Base-by-base conservation (phyloP, 345 rosid species). In the Gossypium raimondii region DNA sequence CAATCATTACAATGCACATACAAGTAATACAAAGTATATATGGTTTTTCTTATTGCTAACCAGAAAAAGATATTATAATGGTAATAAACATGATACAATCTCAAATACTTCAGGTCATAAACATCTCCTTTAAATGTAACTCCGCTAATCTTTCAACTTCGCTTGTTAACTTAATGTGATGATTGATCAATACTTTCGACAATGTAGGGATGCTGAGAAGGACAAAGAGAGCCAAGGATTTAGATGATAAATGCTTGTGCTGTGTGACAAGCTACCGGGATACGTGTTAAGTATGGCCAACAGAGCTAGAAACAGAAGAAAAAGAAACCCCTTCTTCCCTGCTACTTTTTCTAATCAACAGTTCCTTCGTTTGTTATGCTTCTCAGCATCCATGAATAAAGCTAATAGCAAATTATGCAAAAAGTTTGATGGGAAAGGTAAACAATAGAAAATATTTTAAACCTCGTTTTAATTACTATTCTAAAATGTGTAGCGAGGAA, bases 331-430 rank as follows among this genome's bases (percentile, higher is more conserved):
- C 7, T 34, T 70, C 43, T 29, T 13, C 8, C 69, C 34, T 57
- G 24, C 66, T 27, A 34, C 12, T 60, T 62, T 83, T 80, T 73
- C 70, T 52, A 72, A 77, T 78, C 73, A 69, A 76, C 62, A 45
- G 75, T 52, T 74, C 67, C 64, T 20, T 65, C 52, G 52, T 51
- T 29, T 57, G 24, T 66, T 78, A 18, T 16, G 45, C 44, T 48
- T 6, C 16, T 76, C 72, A 55, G 27, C 65, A 50, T 62, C 57
- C 63, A 44, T 29, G 73, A 57, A 7, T 4, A 43, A 44, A 44
- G 64, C 44, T 2, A 48, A 27, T 53, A 24, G 34, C 77, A 76
- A 63, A 66, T 64, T 56, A 75, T 25, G 48, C 38, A 55, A 13
- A 61, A 58, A 57, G 59, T 65, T 17, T 22, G 38, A 55, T 64